Evolutionary conservation across 345 rosid species (phyloP).

Genomic region (Dipteronia dyeriana): DNA sequence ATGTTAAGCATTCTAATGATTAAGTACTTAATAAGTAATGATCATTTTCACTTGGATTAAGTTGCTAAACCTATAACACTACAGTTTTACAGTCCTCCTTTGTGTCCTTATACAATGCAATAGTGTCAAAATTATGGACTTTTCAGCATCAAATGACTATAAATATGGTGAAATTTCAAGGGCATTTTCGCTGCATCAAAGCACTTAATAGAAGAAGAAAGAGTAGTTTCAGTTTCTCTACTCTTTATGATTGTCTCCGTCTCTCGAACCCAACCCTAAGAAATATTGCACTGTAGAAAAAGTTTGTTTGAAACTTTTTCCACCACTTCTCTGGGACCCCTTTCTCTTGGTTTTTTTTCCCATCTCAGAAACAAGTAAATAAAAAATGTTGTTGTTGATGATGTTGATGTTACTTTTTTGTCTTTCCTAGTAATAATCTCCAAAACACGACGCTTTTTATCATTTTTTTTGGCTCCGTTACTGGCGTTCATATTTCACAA

Average conservation of each 20-base stretch:
- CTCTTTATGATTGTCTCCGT: background rate
- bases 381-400: background rate
- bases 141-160: background rate
- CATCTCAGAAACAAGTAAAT: background rate
- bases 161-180: background rate
- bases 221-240: background rate
- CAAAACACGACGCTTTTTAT: background rate
- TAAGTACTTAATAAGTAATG: too few species aligned
- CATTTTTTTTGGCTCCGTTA: background rate
- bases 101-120: background rate
- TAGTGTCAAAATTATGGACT: background rate
- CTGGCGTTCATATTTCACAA: background rate
- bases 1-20: too few species aligned
- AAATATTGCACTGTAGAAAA: background rate
- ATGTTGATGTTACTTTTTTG: background rate
- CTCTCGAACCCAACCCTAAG: background rate
- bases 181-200: background rate
- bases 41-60: too few species aligned
- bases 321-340: background rate
- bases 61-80: too few species aligned
- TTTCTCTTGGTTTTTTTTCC: background rate
- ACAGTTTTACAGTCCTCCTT: background rate
- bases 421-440: conserved; percentile 1
- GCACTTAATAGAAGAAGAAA: background rate
- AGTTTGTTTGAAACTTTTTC: background rate